Base-by-base conservation (phyloP, 2,329 filamentous ascomycete species). In the Colletotrichum sp. region DNA sequence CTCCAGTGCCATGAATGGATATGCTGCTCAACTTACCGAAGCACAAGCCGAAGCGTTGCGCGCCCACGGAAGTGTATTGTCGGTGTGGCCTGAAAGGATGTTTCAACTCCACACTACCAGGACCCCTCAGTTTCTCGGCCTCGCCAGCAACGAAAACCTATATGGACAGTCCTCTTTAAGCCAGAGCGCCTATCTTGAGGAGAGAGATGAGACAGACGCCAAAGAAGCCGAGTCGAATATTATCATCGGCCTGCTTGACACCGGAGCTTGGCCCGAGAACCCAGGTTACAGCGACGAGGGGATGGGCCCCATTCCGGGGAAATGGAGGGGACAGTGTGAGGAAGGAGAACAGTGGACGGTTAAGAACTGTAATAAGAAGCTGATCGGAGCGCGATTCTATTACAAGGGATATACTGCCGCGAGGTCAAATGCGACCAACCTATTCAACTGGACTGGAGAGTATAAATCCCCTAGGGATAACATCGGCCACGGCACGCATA, bases 261-360 rank as follows among this genome's bases (percentile, higher is more conserved):
- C 73, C 1, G 77, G 76, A 5, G 30, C 69, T 30, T 77, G 77
- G 77, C 76, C 77, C 55, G 77, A 78, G 55, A 77, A 67, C 24
- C 67, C 73, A 10, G 77, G 77, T 36, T 78, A 60, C 39, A 57
- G 59, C 36, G 77, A 78, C 44, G 52, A 67, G 8, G 73, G 73
- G 5, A 30, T 78, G 8, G 65, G 72, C 7, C 70, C 76, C 7
- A 44, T 76, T 7, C 77, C 76, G 7, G 39, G 8, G 21, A 32
- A 16, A 21, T 77, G 76, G 76, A 76, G 66, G 59, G 76, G 77
- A 8, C 36, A 21, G 15, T 78, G 77, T 10, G 76, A 76, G 8
- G 57, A 26, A 10, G 68, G 70, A 3, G 63, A 72, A 2, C n/a
- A 67, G 6, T 78, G 75, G 44, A 62, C 76, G 5, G 21, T 68